Conservation (phyloP, 1,284 basidiomycete genomes). For the Heliocybe sulcata region DNA sequence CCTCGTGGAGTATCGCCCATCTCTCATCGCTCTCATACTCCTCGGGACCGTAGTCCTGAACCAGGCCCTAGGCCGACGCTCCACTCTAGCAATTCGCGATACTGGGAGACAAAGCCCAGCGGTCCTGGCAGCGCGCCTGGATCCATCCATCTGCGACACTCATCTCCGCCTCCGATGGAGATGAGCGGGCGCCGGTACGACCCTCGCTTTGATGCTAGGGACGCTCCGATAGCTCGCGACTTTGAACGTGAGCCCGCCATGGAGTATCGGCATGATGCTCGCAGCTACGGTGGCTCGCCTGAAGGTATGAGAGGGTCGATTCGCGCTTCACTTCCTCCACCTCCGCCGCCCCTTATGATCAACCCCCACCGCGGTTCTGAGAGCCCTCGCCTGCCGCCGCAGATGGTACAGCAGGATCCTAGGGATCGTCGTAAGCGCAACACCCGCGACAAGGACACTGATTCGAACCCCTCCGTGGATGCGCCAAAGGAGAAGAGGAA, state of each 20-base stretch:
- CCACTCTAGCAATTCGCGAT: conserved; percentile 23
- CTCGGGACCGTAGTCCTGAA: conserved; percentile 29
- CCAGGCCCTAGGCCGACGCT: conserved; percentile 43
- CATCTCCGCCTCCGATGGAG: conserved; percentile 14
- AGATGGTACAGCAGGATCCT: conserved; percentile 17
- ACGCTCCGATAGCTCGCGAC: conserved; percentile 12
- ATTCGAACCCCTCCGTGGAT: conserved; percentile 1
- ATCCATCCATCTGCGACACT: conserved; percentile 13
- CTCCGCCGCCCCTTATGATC: conserved; percentile 18
- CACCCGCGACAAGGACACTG: conserved; percentile 30
- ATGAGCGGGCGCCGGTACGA: conserved; percentile 22
- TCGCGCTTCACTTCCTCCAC: conserved; percentile 13
- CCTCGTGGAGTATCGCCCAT: conserved; percentile 17
- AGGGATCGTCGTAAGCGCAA: conserved; percentile 21
- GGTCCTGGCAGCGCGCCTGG: conserved; percentile 13
- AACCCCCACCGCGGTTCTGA: conserved; percentile 25
- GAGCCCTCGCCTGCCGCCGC: conserved; percentile 28
- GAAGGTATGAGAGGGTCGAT: conserved; percentile 21
- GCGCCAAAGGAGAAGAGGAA: conserved; percentile 36
- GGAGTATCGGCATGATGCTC: conserved; percentile 15
- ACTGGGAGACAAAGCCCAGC: conserved; percentile 18
- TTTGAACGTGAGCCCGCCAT: conserved; percentile 16
- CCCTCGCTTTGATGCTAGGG: conserved; percentile 22
- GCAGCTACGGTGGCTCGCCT: conserved; percentile 21
- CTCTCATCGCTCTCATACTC: conserved; percentile 22